phyloP scores from a whole-genome alignment of 257 asterid genomes.

The Solanum virginianum region DNA sequence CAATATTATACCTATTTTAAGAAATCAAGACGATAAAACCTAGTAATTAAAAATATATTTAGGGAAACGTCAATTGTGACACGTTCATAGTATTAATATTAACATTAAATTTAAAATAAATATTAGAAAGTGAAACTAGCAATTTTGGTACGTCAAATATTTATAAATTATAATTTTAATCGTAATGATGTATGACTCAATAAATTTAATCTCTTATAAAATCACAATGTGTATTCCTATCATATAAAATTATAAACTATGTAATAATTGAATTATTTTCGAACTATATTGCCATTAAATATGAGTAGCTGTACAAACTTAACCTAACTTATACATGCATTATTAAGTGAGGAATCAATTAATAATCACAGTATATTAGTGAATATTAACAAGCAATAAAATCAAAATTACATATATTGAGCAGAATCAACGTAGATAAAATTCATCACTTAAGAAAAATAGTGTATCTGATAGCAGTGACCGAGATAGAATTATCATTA shows the following conservation, averaged over 20 bases:
- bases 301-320: not conserved
- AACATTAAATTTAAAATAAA: too few relatives aligned
- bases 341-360: not conserved
- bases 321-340: not conserved
- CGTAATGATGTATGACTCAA: not conserved
- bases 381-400: too few relatives aligned
- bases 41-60: not conserved
- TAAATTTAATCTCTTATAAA: not conserved
- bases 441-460: too few relatives aligned
- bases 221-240: too few relatives aligned
- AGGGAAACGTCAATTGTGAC: not conserved
- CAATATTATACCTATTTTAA: not conserved
- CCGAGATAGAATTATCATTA: too few relatives aligned
- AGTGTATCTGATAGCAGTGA: too few relatives aligned
- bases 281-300: not conserved
- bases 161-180: not conserved
- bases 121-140: too few relatives aligned
- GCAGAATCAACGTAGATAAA: not conserved
- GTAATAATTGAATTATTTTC: too few relatives aligned
- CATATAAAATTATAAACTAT: too few relatives aligned
- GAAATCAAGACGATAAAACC: not conserved
- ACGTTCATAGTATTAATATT: not conserved
- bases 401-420: too few relatives aligned
- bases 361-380: not conserved
- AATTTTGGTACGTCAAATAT: not conserved